A percentile compares a stretch with the other conserved stretches of the same genome.
These are phyloP conservation scores for Fusarium pseudocircinatum DNA, from an alignment of 2,329 filamentous ascomycete genomes.

Conservation along the genomic window DNA sequence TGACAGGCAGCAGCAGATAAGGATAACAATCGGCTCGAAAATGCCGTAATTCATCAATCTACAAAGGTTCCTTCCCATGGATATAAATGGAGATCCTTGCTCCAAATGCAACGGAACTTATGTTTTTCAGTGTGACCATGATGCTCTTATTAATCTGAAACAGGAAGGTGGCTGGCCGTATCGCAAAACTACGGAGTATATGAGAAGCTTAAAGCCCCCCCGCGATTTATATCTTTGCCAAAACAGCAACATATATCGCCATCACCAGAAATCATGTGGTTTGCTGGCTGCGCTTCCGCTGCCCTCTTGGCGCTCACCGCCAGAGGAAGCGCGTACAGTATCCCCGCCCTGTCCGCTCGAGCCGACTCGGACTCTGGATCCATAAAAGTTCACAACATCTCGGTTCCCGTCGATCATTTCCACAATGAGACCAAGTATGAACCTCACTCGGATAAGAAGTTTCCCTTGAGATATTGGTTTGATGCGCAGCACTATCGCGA, in stretches of 20 bases:
- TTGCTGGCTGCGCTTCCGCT: slow-evolving; percentile 12
- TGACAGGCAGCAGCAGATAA: background rate
- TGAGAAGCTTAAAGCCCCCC: background rate
- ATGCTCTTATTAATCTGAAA: slow-evolving; percentile 18
- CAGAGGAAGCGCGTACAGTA: background rate
- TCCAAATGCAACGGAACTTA: slow-evolving; percentile 25
- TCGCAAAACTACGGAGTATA: background rate
- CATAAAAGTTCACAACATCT: slow-evolving; percentile 43
- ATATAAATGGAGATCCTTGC: slow-evolving; percentile 6
- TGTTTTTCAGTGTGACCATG: slow-evolving; percentile 4
- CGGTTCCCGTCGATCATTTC: slow-evolving; percentile 79
- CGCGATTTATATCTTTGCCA: background rate
- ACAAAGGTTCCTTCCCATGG: slow-evolving; percentile 16
- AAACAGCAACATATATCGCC: background rate
- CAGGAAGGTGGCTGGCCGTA: slow-evolving; percentile 11
- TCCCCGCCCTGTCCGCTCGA: slow-evolving; percentile 1
- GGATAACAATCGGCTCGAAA: background rate
- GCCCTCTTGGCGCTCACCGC: slow-evolving; percentile 6
- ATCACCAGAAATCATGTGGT: slow-evolving; percentile 6
- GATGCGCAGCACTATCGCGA: slow-evolving; percentile 78
- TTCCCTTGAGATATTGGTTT: slow-evolving; percentile 83
- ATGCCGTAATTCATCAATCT: background rate
- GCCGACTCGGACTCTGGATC: background rate
- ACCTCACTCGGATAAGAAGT: slow-evolving; percentile 75
- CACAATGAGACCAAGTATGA: slow-evolving; percentile 81